These are phyloP conservation scores for Gymnopilus junonius DNA, from an alignment of 768 basidiomycete genomes.

Conservation along the genomic window DNA sequence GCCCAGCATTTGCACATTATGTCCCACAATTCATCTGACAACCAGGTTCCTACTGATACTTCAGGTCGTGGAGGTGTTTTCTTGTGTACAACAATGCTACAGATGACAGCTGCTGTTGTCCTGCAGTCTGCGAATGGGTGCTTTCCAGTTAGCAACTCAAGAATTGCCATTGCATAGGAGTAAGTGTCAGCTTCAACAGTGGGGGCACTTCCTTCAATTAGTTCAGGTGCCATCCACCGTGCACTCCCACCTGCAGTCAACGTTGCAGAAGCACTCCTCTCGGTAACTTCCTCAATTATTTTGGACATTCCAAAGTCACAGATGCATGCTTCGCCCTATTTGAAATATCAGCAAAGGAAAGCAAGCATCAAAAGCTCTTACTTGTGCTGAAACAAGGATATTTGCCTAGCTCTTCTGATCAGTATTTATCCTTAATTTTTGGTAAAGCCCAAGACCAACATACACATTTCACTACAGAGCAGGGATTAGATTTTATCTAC, in stretches of 20 bases:
- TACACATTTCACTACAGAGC: slow-evolving; percentile 60
- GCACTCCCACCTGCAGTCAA: slow-evolving; percentile 53
- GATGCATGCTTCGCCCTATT: slow-evolving; percentile 56
- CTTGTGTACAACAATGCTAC: slow-evolving; percentile 41
- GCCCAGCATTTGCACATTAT: slow-evolving; percentile 54
- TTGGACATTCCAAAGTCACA: slow-evolving; percentile 71
- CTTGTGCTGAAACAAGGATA: slow-evolving; percentile 58
- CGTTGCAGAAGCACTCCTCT: slow-evolving; percentile 47
- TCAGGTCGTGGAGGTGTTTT: slow-evolving; percentile 48
- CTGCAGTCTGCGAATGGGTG: slow-evolving; percentile 54
- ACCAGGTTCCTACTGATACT: slow-evolving; percentile 36
- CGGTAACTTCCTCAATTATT: slow-evolving; percentile 60
- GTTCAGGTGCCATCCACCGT: slow-evolving; percentile 67
- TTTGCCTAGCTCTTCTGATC: slow-evolving; percentile 45
- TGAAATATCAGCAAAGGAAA: background rate
- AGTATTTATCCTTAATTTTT: background rate
- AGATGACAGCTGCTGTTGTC: slow-evolving; percentile 55
- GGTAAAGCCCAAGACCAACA: slow-evolving; percentile 25
- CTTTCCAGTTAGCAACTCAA: slow-evolving; percentile 60
- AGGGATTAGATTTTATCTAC: background rate
- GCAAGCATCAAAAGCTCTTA: slow-evolving; percentile 22
- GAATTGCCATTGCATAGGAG: slow-evolving; percentile 62
- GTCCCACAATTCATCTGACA: slow-evolving; percentile 53
- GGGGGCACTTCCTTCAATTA: slow-evolving; percentile 50
- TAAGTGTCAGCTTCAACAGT: slow-evolving; percentile 58